Base-by-base conservation (phyloP, 139 green algal genomes). In the Coelastrella sp. region DNA sequence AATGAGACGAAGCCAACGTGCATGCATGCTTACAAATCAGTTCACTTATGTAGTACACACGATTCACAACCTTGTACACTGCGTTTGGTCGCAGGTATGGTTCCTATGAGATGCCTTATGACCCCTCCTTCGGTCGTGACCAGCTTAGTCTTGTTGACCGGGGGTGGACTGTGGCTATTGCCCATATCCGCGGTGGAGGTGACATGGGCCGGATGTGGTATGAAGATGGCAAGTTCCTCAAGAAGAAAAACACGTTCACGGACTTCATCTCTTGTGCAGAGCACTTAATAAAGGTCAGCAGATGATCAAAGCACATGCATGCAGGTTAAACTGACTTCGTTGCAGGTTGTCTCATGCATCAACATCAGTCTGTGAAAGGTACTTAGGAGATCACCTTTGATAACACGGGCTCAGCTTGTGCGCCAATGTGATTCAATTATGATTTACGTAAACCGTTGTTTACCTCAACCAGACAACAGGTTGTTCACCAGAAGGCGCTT, bases 161-260 rank as follows among this genome's bases (percentile, higher is more conserved):
- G 8, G 95, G 94, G 9, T 89, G 94, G 34, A 76, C 92, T 2
- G 96, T 93, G 50, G 80, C 48, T 35, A 79, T 86, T 45, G 81
- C 88, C 2, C 88, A 89, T 68, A 89, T 90, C 64, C 64, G 86
- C 3, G 89, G 86, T 2, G 89, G 86, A 30, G 89, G 88, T 7
- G 88, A 92, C 71, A 92, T 92, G 88, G 88, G 88, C 4, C 81
- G 88, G 2, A 66, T 69, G 37, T 91, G 88, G 88, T 89, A 78
- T 43, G 85, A 69, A 84, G 85, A 95, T 35, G 94, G 94, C 38
- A 98, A 98, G 92, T 94, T 91, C 83, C 81, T 95, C 59, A 91
- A 93, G 37, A 98, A 98, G 89, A 89, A 85, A 34, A 97, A 96
- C 90, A 98, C 94, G 6, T 97, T 98, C 80, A 89, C 86, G 0